Evolutionary conservation across 2,329 filamentous ascomycete genomes (phyloP), one percentile per base, ranked within the genome.

Genomic region (Escovopsis weberi): DNA sequence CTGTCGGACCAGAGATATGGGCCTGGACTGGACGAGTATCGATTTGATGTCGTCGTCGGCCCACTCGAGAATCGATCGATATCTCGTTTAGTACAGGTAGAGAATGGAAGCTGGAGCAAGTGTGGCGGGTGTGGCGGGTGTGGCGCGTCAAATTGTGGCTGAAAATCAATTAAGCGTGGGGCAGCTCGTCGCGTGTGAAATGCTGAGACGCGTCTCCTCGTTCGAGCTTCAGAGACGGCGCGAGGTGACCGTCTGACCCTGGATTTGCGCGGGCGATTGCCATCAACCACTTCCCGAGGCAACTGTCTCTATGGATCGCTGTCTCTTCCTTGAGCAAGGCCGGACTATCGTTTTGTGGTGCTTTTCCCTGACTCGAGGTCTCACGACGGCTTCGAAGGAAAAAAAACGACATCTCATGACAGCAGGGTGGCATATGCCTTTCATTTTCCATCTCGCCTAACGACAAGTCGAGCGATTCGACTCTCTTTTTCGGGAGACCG

Each of bases 121-220:
- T 32, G 28, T 32, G 28, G 28, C 28, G 28, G 28, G 4, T 32
- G 28, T 32, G 28, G 28, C 28, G 28, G 11, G 11, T 32, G 28
- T 23, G 28, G 28, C 28, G 28, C 28, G 28, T 9, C 8, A 2
- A 32, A 11, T n/a, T 44, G 50, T 50, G 45, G 48, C 48, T 48
- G 43, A 42, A 51, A 54, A 44, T 44, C 57, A 53, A 60, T 61
- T 61, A 60, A 61, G 57, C 43, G 47, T 49, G 51, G 50, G 44
- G 47, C 46, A 38, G 26, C 6, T 45, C 52, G 56, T 59, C 59
- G 54, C 56, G 52, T 41, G 39, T 33, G 32, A 42, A 48, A 59
- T 59, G 55, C 59, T 40, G 38, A 37, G 46, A 52, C 59, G 59
- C 59, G 59, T 61, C 55, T 54, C 47, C 53, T 52, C 19, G 8